phyloP scores from a whole-genome alignment of 106 monocot genomes.

The Dendrobium catenatum region DNA sequence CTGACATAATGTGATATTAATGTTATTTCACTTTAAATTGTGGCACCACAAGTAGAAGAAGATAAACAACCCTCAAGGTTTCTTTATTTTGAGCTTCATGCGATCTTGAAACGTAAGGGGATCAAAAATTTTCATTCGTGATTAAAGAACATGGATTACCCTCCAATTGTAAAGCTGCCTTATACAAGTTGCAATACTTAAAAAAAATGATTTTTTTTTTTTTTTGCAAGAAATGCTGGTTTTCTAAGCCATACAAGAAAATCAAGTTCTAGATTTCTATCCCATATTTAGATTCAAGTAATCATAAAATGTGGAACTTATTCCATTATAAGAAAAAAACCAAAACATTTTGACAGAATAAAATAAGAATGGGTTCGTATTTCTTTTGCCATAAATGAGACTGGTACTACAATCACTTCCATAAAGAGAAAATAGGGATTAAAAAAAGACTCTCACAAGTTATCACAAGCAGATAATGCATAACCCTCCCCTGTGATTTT shows the following conservation, averaged over 20 bases:
- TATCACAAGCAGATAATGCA: not conserved
- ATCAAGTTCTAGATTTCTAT: not conserved
- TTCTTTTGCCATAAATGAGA: not conserved
- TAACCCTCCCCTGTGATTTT: not conserved
- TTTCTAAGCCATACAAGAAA: not conserved
- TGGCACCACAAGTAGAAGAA: not conserved
- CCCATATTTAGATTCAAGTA: not conserved
- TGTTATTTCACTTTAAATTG: not conserved
- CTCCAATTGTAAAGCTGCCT: not conserved
- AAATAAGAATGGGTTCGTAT: not conserved
- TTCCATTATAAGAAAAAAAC: not conserved
- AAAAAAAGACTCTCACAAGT: not conserved
- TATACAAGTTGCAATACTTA: not conserved
- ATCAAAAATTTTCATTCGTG: not conserved
- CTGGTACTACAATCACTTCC: not conserved
- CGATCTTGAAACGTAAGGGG: not conserved
- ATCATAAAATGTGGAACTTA: not conserved
- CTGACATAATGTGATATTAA: not conserved
- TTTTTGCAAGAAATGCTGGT: not conserved
- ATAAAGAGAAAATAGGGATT: not conserved
- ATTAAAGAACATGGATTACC: not conserved
- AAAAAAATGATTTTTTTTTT: not conserved
- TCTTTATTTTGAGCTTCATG: not conserved
- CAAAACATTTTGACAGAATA: not conserved
- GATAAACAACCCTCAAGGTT: not conserved